Evolutionary conservation across 2,329 filamentous ascomycete genomes (phyloP).

Genomic region (Diaporthe vaccinii): DNA sequence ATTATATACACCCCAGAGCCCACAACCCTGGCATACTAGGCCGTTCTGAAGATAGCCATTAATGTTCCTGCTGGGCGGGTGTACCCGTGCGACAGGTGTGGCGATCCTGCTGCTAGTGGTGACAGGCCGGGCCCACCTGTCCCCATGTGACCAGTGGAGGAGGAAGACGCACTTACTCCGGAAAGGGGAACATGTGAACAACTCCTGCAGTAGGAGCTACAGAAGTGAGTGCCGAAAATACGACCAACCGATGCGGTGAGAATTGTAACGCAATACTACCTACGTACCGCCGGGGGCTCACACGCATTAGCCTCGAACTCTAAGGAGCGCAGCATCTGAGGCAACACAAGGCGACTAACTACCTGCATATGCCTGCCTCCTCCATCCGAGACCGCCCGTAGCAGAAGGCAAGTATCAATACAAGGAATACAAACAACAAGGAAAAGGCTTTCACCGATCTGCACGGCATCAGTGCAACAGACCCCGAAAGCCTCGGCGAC

Average conservation of each 20-base stretch:
- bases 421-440: neutral
- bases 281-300: neutral
- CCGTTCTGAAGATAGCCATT: neutral
- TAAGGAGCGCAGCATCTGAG: neutral
- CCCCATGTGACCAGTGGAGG: neutral
- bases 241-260: conserved; percentile 9
- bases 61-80: conserved; percentile 12
- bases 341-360: neutral
- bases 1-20: neutral
- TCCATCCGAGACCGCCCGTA: neutral
- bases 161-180: neutral
- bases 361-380: neutral
- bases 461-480: neutral
- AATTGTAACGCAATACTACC: neutral
- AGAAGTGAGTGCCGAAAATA: neutral
- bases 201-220: neutral
- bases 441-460: neutral
- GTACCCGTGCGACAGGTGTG: conserved; percentile 17
- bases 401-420: neutral
- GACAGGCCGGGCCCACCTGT: conserved; percentile 17
- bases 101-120: neutral
- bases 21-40: neutral
- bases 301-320: conserved; percentile 11
- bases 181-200: neutral
- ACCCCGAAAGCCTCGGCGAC: conserved; percentile 1